These are phyloP conservation scores for Talaromyces verruculosus DNA, from an alignment of 2,329 filamentous ascomycete species.

Conservation along the genomic window DNA sequence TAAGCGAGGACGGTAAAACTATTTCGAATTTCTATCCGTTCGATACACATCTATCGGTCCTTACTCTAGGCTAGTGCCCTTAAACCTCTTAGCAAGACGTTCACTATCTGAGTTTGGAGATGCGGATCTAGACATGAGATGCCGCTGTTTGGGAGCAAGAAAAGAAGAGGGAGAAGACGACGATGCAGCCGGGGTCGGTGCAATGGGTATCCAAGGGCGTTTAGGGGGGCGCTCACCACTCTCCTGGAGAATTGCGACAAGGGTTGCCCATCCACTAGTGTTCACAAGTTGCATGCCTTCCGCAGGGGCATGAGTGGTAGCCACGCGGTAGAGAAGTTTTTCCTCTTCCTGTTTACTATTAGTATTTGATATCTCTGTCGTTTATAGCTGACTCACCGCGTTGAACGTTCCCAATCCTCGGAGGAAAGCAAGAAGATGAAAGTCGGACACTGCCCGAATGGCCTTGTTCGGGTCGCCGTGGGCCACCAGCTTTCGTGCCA, in stretches of 20 bases:
- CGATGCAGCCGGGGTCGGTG: slow-evolving; percentile 30
- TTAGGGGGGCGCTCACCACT: slow-evolving; percentile 95
- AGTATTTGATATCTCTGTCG: neutral
- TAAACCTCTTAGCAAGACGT: slow-evolving; percentile 65
- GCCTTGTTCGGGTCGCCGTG: slow-evolving; percentile 62
- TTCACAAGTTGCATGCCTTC: slow-evolving; percentile 81
- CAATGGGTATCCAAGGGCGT: slow-evolving; percentile 51
- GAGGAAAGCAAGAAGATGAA: slow-evolving; percentile 89
- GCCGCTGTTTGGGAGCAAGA: slow-evolving; percentile 33
- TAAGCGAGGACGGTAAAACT: slow-evolving; percentile 1
- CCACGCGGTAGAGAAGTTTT: slow-evolving; percentile 78
- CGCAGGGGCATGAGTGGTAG: slow-evolving; percentile 74
- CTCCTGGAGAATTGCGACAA: slow-evolving; percentile 90
- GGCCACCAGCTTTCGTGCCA: slow-evolving; percentile 68
- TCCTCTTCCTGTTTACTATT: slow-evolving; percentile 72
- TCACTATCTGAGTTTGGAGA: slow-evolving; percentile 53
- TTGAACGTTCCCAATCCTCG: slow-evolving; percentile 76
- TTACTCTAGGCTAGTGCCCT: slow-evolving; percentile 59
- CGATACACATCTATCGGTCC: neutral
- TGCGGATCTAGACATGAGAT: slow-evolving; percentile 36
- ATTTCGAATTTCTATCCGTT: neutral
- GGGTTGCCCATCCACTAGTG: slow-evolving; percentile 88
- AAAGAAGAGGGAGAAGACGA: slow-evolving; percentile 24
- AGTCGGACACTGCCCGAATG: slow-evolving; percentile 77
- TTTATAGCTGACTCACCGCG: slow-evolving; percentile 63